These are phyloP conservation scores for Apiospora phragmitis DNA, from an alignment of 2,329 filamentous ascomycete genomes.

Conservation along the genomic window DNA sequence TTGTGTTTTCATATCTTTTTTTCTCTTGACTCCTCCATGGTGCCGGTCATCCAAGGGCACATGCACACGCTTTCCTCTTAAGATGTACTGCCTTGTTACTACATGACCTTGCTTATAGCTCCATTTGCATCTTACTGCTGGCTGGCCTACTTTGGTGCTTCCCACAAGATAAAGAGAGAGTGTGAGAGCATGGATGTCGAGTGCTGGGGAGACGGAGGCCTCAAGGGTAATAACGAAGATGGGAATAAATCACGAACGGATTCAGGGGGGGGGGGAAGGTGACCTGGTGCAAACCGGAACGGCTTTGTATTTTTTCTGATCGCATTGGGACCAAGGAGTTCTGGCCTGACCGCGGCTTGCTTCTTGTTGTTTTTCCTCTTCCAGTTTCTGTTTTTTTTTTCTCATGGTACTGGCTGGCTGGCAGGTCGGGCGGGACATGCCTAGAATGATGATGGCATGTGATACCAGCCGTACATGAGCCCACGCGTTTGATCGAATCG, in stretches of 20 bases:
- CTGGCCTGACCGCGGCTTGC: slow-evolving; percentile 14
- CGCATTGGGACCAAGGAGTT: slow-evolving; percentile 18
- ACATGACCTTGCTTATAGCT: background rate
- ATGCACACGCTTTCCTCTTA: background rate
- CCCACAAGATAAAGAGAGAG: background rate
- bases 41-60: background rate
- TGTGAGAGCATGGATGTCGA: background rate
- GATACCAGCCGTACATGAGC: background rate
- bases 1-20: slow-evolving; percentile 18
- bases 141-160: background rate
- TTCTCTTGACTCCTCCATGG: slow-evolving; percentile 16
- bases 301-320: slow-evolving; percentile 24
- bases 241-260: background rate
- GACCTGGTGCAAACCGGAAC: slow-evolving; percentile 18
- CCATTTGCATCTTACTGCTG: background rate
- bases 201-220: background rate
- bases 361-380: slow-evolving; percentile 10
- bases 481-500: background rate
- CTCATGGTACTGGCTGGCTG: background rate
- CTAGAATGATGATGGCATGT: background rate
- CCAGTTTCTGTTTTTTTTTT: background rate
- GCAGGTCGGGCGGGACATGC: background rate
- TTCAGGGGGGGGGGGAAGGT: background rate
- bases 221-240: background rate
- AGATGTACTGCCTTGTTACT: background rate